Percentiles rank a stretch among this genome's conserved stretches.
Conservation (phyloP, 2,329 filamentous ascomycete genomes). For the Apiospora koreana region DNA sequence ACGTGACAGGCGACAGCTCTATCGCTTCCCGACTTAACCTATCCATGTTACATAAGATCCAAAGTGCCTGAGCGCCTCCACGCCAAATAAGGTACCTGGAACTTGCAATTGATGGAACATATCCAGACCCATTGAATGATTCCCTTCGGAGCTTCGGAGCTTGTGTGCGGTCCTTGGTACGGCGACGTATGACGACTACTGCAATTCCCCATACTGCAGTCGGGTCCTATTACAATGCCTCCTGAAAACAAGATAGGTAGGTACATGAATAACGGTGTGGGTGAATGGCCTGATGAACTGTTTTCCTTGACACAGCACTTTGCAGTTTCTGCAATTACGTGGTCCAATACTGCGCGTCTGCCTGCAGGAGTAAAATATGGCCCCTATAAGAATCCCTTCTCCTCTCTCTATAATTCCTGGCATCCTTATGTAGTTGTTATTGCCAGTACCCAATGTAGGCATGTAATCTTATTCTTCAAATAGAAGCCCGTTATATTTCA, state of each 20-base stretch:
- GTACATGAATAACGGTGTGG: background rate
- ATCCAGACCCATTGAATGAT: conserved; percentile 5
- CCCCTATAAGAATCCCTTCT: background rate
- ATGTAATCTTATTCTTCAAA: too few species aligned
- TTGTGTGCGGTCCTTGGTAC: background rate
- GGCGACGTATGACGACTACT: background rate
- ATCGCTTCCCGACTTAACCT: too few species aligned
- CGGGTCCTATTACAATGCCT: conserved; percentile 4
- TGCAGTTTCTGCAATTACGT: background rate
- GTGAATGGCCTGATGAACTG: conserved; percentile 8
- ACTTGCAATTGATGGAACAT: background rate
- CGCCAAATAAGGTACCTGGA: background rate
- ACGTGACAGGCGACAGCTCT: background rate
- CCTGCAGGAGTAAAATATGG: background rate
- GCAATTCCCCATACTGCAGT: conserved; percentile 2
- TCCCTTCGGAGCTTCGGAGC: conserved; percentile 7
- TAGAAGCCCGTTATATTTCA: too few species aligned
- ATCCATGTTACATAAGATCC: too few species aligned
- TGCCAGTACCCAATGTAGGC: background rate
- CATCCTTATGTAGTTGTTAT: background rate
- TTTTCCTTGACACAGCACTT: background rate
- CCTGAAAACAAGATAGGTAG: too few species aligned
- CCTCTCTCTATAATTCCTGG: background rate
- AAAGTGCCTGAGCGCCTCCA: background rate
- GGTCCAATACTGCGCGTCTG: background rate